phyloP scores from a whole-genome alignment of 352 stramenopile species.

The Globisporangium uncinulatum region DNA sequence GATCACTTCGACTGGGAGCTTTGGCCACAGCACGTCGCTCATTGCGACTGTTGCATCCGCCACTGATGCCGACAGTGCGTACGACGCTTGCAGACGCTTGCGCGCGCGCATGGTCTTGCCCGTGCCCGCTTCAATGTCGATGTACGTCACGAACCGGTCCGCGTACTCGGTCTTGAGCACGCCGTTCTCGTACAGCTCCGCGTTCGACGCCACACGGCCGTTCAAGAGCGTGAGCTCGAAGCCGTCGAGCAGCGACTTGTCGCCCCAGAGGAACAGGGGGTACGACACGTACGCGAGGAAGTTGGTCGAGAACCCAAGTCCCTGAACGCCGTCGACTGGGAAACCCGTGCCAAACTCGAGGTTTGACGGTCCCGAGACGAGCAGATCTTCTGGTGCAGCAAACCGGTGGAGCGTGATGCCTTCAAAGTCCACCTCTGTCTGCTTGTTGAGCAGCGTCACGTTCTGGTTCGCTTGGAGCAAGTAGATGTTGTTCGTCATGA shows the following conservation, averaged over 20 bases:
- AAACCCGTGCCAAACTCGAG: constrained; percentile 31
- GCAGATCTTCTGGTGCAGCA: constrained; percentile 26
- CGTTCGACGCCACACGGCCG: constrained; percentile 29
- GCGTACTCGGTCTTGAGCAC: constrained; percentile 30
- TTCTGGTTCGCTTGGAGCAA: constrained; percentile 53
- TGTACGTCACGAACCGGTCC: constrained; percentile 42
- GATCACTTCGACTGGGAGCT: constrained; percentile 45
- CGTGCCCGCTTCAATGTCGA: constrained; percentile 62
- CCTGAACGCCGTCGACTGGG: constrained; percentile 59
- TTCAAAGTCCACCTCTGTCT: constrained; percentile 33
- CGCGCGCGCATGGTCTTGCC: constrained; percentile 64
- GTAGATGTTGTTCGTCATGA: constrained; percentile 39
- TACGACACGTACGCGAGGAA: constrained; percentile 72
- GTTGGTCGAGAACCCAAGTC: constrained; percentile 51
- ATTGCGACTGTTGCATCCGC: constrained; percentile 31
- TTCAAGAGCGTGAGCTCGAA: constrained; percentile 59
- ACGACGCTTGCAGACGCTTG: constrained; percentile 60
- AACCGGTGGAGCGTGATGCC: constrained; percentile 54
- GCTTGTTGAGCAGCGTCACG: constrained; percentile 42
- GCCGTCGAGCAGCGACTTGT: constrained; percentile 31
- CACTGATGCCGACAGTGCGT: constrained; percentile 36
- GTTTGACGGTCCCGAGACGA: constrained; percentile 16
- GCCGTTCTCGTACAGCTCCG: constrained; percentile 37
- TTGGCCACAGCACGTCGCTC: constrained; percentile 58
- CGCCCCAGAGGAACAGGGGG: constrained; percentile 55